phyloP scores from a whole-genome alignment of 2,329 filamentous ascomycete species.

The Gaeumannomyces sp. region DNA sequence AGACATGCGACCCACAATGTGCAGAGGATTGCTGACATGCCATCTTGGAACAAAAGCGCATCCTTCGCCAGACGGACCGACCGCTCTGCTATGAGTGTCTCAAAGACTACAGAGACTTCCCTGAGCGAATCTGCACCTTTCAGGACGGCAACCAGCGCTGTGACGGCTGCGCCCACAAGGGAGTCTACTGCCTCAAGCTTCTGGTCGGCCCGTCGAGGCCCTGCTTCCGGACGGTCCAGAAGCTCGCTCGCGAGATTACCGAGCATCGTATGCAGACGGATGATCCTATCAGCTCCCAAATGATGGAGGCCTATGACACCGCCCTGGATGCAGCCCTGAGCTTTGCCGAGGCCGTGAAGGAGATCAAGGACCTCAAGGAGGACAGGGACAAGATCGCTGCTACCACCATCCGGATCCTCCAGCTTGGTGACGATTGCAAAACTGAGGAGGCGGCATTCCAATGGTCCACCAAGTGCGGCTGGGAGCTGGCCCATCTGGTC shows the following conservation, averaged over 20 bases:
- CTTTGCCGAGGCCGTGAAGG: constrained; percentile 7
- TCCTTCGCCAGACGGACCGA: neutral
- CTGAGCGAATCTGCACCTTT: constrained; percentile 1
- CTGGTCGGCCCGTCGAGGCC: neutral
- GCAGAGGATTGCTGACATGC: neutral
- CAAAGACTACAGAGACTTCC: neutral
- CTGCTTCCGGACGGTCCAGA: constrained; percentile 5
- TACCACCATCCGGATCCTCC: neutral
- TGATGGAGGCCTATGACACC: constrained; percentile 2
- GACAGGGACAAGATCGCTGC: constrained; percentile 2
- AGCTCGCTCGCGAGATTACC: neutral
- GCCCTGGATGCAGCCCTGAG: constrained; percentile 3
- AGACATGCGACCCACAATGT: neutral
- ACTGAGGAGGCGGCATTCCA: neutral
- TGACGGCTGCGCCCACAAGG: constrained; percentile 1
- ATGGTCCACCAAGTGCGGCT: constrained; percentile 8
- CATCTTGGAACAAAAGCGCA: neutral
- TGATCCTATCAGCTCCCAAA: neutral
- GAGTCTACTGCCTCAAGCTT: constrained; percentile 7
- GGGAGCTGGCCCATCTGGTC: neutral
- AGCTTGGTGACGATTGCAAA: neutral
- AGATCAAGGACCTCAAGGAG: constrained; percentile 7
- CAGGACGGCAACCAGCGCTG: neutral
- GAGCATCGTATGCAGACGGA: neutral
- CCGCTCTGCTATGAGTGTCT: constrained; percentile 6